These are phyloP conservation scores for Carallia pectinifolia DNA, from an alignment of 345 rosid genomes.

Conservation along the genomic window DNA sequence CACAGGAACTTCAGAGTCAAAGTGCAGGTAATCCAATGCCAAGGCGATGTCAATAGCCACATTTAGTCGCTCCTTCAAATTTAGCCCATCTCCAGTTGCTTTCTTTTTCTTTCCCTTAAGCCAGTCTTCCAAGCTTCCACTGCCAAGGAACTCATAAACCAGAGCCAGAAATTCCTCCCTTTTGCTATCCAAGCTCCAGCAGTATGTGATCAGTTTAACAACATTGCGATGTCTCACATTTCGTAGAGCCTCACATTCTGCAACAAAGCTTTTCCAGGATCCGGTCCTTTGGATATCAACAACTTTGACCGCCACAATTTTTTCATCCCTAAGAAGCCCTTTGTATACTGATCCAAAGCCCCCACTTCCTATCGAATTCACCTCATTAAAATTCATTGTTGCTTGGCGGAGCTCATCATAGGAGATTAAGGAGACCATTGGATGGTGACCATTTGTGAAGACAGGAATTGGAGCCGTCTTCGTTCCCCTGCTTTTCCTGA, in stretches of 20 bases:
- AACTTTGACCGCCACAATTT: slow-evolving; percentile 41
- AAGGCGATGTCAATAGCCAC: slow-evolving; percentile 44
- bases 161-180: slow-evolving; percentile 50
- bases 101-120: slow-evolving; percentile 34
- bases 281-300: slow-evolving; percentile 33
- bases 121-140: slow-evolving; percentile 54
- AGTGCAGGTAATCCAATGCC: slow-evolving; percentile 51
- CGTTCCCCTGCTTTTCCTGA: slow-evolving; percentile 20
- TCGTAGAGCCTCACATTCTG: slow-evolving; percentile 50
- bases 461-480: background rate
- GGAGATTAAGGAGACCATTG: slow-evolving; percentile 41
- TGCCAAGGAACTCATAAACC: slow-evolving; percentile 45
- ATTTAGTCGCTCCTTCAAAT: slow-evolving; percentile 42
- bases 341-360: slow-evolving; percentile 39
- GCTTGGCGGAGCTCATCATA: slow-evolving; percentile 45
- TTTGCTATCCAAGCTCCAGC: slow-evolving; percentile 44
- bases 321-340: slow-evolving; percentile 32
- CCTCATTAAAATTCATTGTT: slow-evolving; percentile 33
- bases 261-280: slow-evolving; percentile 41
- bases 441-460: slow-evolving; percentile 15
- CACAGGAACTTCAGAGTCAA: slow-evolving; percentile 43
- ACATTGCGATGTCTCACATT: slow-evolving; percentile 53
- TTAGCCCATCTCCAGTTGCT: slow-evolving; percentile 32
- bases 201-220: slow-evolving; percentile 49
- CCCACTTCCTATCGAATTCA: slow-evolving; percentile 46